Percentiles rank a stretch among this genome's conserved stretches.
These are phyloP conservation scores for Talaromyces liani DNA, from an alignment of 495 filamentous ascomycete genomes.

Conservation along the genomic window DNA sequence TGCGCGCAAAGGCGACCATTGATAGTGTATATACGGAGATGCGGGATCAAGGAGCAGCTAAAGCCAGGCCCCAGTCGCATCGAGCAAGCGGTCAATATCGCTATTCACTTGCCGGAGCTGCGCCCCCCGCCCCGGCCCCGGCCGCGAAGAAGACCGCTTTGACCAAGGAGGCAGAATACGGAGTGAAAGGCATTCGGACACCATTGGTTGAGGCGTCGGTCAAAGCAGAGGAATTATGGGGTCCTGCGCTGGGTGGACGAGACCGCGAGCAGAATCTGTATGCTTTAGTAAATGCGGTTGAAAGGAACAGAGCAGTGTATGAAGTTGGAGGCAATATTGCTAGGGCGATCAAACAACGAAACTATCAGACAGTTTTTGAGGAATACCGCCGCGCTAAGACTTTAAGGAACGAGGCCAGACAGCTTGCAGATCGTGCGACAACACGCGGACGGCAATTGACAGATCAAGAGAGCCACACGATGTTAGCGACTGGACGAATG, in stretches of 20 bases:
- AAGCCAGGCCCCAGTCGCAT: slow-evolving; percentile 38
- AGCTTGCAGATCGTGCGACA: slow-evolving; percentile 46
- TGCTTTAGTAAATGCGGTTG: slow-evolving; percentile 61
- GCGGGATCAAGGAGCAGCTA: slow-evolving; percentile 71
- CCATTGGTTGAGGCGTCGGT: slow-evolving; percentile 81
- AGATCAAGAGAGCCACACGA: slow-evolving; percentile 73
- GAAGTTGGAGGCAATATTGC: slow-evolving; percentile 69
- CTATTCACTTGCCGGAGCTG: slow-evolving; percentile 41
- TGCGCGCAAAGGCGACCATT: slow-evolving; percentile 91
- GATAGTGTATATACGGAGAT: slow-evolving; percentile 98
- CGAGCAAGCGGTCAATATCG: slow-evolving; percentile 60
- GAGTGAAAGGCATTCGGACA: slow-evolving; percentile 79
- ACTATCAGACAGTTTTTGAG: slow-evolving; percentile 80
- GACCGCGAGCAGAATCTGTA: slow-evolving; percentile 85
- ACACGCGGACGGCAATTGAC: slow-evolving; percentile 40
- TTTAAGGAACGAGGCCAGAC: slow-evolving; percentile 65
- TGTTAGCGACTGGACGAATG: slow-evolving; percentile 87
- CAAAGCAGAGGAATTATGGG: slow-evolving; percentile 96
- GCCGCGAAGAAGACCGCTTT: slow-evolving; percentile 73
- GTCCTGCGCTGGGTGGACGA: slow-evolving; percentile 84
- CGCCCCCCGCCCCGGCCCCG: slow-evolving; percentile 22
- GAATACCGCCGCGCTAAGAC: slow-evolving; percentile 73
- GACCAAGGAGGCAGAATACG: slow-evolving; percentile 89
- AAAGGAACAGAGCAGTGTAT: slow-evolving; percentile 70
- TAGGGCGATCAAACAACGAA: slow-evolving; percentile 80